These are phyloP conservation scores for Tardiomyces blankii DNA, from an alignment of 1,139 yeast species.

Conservation along the genomic window DNA sequence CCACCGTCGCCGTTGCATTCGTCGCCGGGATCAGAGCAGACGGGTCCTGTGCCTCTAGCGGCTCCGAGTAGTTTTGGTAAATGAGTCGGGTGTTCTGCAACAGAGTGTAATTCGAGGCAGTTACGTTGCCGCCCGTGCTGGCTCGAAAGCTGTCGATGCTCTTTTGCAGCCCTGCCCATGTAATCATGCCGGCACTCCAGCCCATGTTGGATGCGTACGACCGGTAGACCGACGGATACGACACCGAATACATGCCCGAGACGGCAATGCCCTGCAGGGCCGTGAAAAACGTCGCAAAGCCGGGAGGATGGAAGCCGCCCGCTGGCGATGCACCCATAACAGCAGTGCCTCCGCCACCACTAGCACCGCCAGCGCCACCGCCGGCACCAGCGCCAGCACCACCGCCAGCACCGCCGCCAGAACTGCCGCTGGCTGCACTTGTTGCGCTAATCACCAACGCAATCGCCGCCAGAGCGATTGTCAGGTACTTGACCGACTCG, in stretches of 20 bases:
- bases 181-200: constrained; percentile 23
- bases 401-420: constrained; percentile 8
- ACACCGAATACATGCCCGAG: constrained; percentile 24
- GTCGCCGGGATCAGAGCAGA: neutral
- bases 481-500: constrained; percentile 15
- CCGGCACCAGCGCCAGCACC: constrained; percentile 7
- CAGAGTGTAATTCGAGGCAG: constrained; percentile 11
- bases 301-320: constrained; percentile 19
- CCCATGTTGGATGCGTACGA: constrained; percentile 24
- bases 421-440: constrained; percentile 9
- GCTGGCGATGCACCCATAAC: constrained; percentile 3
- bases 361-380: constrained; percentile 6
- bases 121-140: constrained; percentile 23
- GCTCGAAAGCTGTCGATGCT: constrained; percentile 20
- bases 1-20: neutral
- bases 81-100: constrained; percentile 16
- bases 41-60: neutral
- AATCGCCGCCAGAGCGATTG: constrained; percentile 21
- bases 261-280: constrained; percentile 22
- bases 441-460: constrained; percentile 15
- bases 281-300: constrained; percentile 14
- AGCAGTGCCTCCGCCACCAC: neutral
- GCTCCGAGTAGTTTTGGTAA: constrained; percentile 8
- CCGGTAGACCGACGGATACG: constrained; percentile 23
- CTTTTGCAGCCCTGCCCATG: constrained; percentile 22